Evolutionary conservation across 108 stramenopile species (phyloP).

Genomic region (Skeletonema marinoi): DNA sequence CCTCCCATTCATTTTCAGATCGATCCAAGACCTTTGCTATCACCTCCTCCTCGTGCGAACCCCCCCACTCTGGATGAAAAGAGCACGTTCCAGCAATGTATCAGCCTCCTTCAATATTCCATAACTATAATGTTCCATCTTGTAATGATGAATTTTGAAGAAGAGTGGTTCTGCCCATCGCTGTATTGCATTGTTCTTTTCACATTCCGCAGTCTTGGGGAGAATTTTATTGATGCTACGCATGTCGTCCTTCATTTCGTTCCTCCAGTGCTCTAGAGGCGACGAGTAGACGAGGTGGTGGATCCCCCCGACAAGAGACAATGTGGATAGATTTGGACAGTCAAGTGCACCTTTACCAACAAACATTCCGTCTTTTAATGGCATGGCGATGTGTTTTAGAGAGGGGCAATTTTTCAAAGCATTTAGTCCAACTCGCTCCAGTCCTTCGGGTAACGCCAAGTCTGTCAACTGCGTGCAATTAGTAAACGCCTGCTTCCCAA

Average conservation of each 20-base stretch:
- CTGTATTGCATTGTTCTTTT: background rate
- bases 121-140: background rate
- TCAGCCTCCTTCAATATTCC: background rate
- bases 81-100: background rate
- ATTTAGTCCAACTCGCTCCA: background rate
- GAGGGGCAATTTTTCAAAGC: background rate
- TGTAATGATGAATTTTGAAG: background rate
- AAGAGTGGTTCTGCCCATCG: background rate
- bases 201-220: background rate
- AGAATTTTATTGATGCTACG: background rate
- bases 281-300: background rate
- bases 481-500: background rate
- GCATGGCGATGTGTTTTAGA: background rate
- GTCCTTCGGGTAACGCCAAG: background rate
- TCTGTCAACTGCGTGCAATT: background rate
- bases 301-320: background rate
- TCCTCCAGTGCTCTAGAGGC: background rate
- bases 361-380: background rate
- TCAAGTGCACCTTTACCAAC: background rate
- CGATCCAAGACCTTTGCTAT: no score
- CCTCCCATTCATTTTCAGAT: no score
- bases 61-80: background rate
- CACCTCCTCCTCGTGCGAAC: no score
- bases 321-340: background rate
- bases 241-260: background rate